These are phyloP conservation scores for Dalbergia cultrata DNA, from an alignment of 306 rosid species.

Conservation along the genomic window DNA sequence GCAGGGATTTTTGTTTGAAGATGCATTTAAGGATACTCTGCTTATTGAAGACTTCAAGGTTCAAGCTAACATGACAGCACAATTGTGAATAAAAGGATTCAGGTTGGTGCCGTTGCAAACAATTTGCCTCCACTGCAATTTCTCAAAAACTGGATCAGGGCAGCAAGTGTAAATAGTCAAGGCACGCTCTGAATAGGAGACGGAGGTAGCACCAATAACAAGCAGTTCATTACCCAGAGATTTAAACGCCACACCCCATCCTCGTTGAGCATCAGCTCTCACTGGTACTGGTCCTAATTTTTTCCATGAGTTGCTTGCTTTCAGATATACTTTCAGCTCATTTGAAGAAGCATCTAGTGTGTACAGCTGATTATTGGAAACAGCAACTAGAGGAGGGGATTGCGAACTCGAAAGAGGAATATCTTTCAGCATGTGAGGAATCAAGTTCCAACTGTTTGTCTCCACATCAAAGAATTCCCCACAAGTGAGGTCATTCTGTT, in stretches of 20 bases:
- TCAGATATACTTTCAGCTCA: constrained; percentile 73
- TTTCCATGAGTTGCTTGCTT: constrained; percentile 70
- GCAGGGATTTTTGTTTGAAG: not conserved
- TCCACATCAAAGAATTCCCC: constrained; percentile 71
- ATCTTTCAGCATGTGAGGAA: constrained; percentile 66
- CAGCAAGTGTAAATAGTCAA: constrained; percentile 62
- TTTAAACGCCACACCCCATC: constrained; percentile 92
- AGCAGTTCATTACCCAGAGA: constrained; percentile 82
- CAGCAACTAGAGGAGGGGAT: constrained; percentile 82
- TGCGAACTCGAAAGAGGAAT: constrained; percentile 42
- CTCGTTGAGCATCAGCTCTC: constrained; percentile 61
- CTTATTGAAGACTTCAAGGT: constrained; percentile 52
- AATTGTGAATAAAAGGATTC: constrained; percentile 69
- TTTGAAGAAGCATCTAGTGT: constrained; percentile 62
- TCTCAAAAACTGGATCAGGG: constrained; percentile 64
- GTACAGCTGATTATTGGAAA: constrained; percentile 71
- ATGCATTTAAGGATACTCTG: not conserved
- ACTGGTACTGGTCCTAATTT: constrained; percentile 74
- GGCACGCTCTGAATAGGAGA: constrained; percentile 33
- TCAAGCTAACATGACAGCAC: constrained; percentile 83
- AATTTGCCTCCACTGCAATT: constrained; percentile 68
- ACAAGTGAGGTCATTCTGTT: constrained; percentile 54
- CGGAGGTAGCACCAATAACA: constrained; percentile 61
- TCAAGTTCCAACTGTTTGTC: constrained; percentile 67
- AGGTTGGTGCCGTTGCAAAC: constrained; percentile 53